These are phyloP conservation scores for Secale cereale DNA, from an alignment of 176 grass and related monocot genomes.

Conservation along the genomic window DNA sequence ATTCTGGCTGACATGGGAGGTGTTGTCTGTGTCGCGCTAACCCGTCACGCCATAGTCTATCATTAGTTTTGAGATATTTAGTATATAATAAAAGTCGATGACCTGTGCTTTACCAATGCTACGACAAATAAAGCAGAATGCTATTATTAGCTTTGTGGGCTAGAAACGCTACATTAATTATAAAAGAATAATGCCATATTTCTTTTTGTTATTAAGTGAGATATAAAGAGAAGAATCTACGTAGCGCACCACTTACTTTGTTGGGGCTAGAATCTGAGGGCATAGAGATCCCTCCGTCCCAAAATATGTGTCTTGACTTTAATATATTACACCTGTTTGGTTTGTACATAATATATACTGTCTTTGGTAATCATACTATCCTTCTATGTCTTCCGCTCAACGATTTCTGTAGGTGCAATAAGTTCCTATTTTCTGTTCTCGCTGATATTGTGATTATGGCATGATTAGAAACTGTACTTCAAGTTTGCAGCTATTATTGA, in stretches of 20 bases:
- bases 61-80: not conserved
- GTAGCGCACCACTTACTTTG: not conserved
- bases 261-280: not conserved
- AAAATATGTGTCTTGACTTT: no score
- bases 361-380: not conserved
- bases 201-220: not conserved
- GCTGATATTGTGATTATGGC: not conserved
- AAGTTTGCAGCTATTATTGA: not conserved
- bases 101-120: not conserved
- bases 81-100: not conserved
- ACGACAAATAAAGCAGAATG: not conserved
- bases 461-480: not conserved
- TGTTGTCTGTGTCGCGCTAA: not conserved
- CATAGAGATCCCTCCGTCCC: not conserved
- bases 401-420: not conserved
- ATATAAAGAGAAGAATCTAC: not conserved
- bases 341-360: not conserved
- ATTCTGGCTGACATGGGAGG: not conserved
- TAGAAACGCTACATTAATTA: not conserved
- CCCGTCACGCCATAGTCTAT: not conserved
- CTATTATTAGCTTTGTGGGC: not conserved
- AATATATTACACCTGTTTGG: not conserved
- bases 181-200: not conserved
- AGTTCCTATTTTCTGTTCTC: not conserved
- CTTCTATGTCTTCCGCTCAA: constrained; percentile 10